Conservation (phyloP, 75 land plant species). For the Chamaecyparis obtusa region DNA sequence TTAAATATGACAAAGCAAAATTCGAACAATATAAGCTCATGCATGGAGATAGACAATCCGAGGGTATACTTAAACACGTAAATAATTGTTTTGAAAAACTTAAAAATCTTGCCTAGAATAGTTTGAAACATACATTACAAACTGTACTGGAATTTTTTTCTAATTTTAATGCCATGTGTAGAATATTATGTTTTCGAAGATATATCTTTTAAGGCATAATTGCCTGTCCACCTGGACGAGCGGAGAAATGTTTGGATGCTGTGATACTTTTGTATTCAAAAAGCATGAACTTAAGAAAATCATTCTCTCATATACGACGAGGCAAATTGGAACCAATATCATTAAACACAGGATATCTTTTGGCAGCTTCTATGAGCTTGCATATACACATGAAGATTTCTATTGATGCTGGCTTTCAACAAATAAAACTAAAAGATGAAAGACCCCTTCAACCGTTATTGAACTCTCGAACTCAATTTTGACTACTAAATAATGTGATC, state of each 20-base stretch:
- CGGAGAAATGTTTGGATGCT: not conserved
- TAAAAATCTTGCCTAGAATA: constrained; percentile 23
- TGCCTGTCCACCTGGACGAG: not conserved
- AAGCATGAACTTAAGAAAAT: not conserved
- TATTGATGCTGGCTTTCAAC: no score
- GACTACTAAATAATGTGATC: not conserved
- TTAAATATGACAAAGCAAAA: constrained; percentile 61
- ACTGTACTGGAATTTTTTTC: not conserved
- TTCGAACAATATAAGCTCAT: constrained; percentile 55
- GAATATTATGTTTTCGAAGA: not conserved
- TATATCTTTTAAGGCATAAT: not conserved
- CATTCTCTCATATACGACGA: not conserved
- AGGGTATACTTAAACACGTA: constrained; percentile 16
- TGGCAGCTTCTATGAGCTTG: not conserved
- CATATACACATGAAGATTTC: no score
- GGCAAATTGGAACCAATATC: not conserved
- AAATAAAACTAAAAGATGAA: not conserved
- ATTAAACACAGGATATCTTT: not conserved
- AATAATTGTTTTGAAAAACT: constrained; percentile 46
- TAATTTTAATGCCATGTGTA: not conserved
- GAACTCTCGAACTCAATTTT: not conserved
- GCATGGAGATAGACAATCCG: constrained; percentile 23
- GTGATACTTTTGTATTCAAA: not conserved
- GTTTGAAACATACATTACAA: not conserved
- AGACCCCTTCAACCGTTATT: not conserved